Conservation (phyloP, 257 asterid genomes). For the Solanum lycopersicoides region DNA sequence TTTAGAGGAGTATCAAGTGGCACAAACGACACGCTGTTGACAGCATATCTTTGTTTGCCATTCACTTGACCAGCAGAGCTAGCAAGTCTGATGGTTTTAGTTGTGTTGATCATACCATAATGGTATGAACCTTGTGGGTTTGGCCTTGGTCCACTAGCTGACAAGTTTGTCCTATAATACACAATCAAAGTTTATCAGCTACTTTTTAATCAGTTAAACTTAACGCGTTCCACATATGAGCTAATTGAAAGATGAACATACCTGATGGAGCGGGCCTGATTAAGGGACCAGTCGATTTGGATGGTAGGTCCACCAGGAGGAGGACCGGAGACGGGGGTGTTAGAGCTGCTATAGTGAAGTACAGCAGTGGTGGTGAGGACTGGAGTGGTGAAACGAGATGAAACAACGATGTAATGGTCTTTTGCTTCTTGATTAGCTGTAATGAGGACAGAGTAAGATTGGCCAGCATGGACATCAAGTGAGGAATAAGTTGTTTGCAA, state of each 20-base stretch:
- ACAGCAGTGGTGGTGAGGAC: slow-evolving; percentile 55
- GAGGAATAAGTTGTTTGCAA: slow-evolving; percentile 71
- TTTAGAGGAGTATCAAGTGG: slow-evolving; percentile 15
- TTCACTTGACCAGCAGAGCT: slow-evolving; percentile 15
- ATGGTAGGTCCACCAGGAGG: slow-evolving; percentile 92
- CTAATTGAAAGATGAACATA: background rate
- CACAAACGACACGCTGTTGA: slow-evolving; percentile 17
- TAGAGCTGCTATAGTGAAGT: slow-evolving; percentile 65
- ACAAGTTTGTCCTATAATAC: slow-evolving; percentile 4
- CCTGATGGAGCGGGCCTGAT: slow-evolving; percentile 89
- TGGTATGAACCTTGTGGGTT: slow-evolving; percentile 23
- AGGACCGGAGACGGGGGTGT: slow-evolving; percentile 46
- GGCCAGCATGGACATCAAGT: slow-evolving; percentile 77
- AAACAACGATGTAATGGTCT: slow-evolving; percentile 61
- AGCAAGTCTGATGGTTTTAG: slow-evolving; percentile 11
- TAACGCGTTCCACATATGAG: background rate
- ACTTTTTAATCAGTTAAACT: background rate
- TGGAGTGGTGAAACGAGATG: slow-evolving; percentile 57
- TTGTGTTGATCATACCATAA: slow-evolving; percentile 18
- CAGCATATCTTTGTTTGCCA: slow-evolving; percentile 15
- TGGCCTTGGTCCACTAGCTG: slow-evolving; percentile 23
- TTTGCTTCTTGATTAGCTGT: slow-evolving; percentile 77
- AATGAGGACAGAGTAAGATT: slow-evolving; percentile 73
- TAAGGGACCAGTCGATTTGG: slow-evolving; percentile 86
- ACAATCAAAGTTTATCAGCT: background rate